A percentile compares a stretch with the other conserved stretches of the same genome.
Evolutionary conservation across 208 protist species (phyloP).

Genomic region (Leishmania amazonensis): DNA sequence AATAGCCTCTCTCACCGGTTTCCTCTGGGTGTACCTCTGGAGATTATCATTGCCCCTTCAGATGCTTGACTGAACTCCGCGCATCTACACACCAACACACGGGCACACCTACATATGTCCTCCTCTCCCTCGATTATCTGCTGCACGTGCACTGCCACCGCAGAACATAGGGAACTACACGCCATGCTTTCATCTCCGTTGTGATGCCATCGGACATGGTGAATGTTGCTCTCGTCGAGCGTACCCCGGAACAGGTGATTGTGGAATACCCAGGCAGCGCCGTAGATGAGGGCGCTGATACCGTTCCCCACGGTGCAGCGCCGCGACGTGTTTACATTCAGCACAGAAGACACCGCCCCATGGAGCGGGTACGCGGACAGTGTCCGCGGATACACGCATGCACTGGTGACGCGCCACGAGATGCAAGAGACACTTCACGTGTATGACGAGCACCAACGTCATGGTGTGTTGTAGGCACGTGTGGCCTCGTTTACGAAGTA

Average conservation of each 20-base stretch:
- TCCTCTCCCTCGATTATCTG: neutral
- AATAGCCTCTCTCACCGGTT: neutral
- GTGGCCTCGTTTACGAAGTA: constrained; percentile 28
- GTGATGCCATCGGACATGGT: constrained; percentile 9
- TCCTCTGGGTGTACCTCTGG: neutral
- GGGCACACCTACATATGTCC: neutral
- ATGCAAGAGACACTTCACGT: constrained; percentile 35
- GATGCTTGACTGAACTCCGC: neutral
- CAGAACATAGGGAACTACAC: neutral
- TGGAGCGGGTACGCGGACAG: constrained; percentile 52
- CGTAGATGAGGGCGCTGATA: constrained; percentile 18
- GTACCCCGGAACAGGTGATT: constrained; percentile 33
- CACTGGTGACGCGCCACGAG: constrained; percentile 56
- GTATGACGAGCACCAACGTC: constrained; percentile 35
- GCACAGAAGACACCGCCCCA: constrained; percentile 32
- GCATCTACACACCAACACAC: neutral
- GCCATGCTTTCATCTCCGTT: neutral
- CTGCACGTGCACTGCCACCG: too few relatives aligned
- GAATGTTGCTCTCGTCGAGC: constrained; percentile 49
- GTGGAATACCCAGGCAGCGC: constrained; percentile 11
- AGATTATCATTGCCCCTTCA: neutral
- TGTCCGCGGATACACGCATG: constrained; percentile 49
- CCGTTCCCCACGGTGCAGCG: constrained; percentile 26
- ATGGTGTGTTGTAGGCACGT: constrained; percentile 44
- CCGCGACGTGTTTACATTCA: constrained; percentile 50